phyloP scores from a whole-genome alignment of 2,329 filamentous ascomycete genomes.

The Beauveria sp. region DNA sequence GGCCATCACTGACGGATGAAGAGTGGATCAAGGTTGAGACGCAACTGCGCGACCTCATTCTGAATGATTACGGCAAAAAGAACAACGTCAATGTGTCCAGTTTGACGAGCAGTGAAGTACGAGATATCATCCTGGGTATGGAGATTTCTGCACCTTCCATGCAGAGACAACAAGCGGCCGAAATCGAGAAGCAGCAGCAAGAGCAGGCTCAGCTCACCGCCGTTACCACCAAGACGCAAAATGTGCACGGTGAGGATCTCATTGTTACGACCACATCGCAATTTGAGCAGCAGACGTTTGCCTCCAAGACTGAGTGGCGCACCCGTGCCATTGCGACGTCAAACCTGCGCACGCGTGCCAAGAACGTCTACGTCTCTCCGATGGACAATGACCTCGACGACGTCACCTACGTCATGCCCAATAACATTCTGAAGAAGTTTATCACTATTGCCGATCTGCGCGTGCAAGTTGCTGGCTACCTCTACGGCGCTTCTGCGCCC shows the following conservation, averaged over 20 bases:
- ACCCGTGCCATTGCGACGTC: slow-evolving; percentile 94
- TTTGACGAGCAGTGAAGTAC: slow-evolving; percentile 91
- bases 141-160: slow-evolving; percentile 97
- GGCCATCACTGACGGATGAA: slow-evolving; percentile 88
- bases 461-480: slow-evolving; percentile 90
- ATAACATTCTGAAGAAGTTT: slow-evolving; percentile 97
- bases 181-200: slow-evolving; percentile 98
- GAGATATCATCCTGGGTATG: slow-evolving; percentile 98
- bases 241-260: slow-evolving; percentile 93
- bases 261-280: slow-evolving; percentile 97
- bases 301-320: slow-evolving; percentile 98
- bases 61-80: slow-evolving; percentile 99
- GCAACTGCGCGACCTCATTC: slow-evolving; percentile 85
- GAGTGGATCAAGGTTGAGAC: slow-evolving; percentile 99
- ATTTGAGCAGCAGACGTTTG: slow-evolving; percentile 95
- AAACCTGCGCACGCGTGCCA: slow-evolving; percentile 85
- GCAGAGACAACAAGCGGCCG: slow-evolving; percentile 95
- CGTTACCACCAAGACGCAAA: slow-evolving; percentile 96
- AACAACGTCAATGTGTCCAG: slow-evolving; percentile 99
- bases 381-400: slow-evolving; percentile 88
- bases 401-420: slow-evolving; percentile 96
- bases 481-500: slow-evolving; percentile 85
- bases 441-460: slow-evolving; percentile 95
- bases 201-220: slow-evolving; percentile 95
- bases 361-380: slow-evolving; percentile 98